Percentiles rank a stretch among this genome's conserved stretches.
These are phyloP conservation scores for Fusarium citri DNA, from an alignment of 2,329 filamentous ascomycete genomes.

Conservation along the genomic window DNA sequence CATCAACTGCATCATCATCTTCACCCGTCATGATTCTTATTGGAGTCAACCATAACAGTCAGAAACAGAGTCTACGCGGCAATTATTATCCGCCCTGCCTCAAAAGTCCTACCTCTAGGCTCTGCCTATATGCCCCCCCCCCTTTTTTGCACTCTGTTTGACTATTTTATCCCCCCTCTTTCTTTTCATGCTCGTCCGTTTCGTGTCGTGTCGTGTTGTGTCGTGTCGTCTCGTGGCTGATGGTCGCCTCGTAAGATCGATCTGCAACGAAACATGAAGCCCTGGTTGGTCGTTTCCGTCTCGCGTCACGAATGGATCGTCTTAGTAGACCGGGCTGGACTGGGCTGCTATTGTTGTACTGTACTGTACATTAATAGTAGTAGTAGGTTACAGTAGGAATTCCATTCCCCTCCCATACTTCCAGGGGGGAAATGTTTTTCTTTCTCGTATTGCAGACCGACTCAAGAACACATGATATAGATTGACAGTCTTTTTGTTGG, in stretches of 20 bases:
- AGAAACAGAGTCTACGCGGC: constrained; percentile 14
- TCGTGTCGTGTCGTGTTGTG: neutral
- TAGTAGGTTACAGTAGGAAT: constrained; percentile 9
- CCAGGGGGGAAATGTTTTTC: constrained; percentile 5
- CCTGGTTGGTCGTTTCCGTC: constrained; percentile 19
- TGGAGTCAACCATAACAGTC: constrained; percentile 21
- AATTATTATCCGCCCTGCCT: constrained; percentile 1
- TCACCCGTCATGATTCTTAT: constrained; percentile 21
- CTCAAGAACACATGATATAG: constrained; percentile 28
- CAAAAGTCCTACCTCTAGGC: neutral
- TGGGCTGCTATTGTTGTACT: neutral
- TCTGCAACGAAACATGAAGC: constrained; percentile 34
- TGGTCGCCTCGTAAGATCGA: constrained; percentile 43
- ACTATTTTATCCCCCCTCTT: constrained; percentile 25
- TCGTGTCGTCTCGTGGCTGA: constrained; percentile 25
- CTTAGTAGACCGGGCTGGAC: neutral
- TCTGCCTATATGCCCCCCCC: constrained; percentile 12
- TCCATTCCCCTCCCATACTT: constrained; percentile 6
- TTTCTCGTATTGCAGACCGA: constrained; percentile 35
- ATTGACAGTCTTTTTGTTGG: neutral
- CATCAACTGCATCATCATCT: constrained; percentile 24
- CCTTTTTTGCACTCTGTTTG: constrained; percentile 19
- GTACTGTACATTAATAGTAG: neutral
- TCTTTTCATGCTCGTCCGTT: constrained; percentile 14
- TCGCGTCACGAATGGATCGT: constrained; percentile 25